Evolutionary conservation across 1,284 basidiomycete species (phyloP), one percentile per base, ranked within the genome.

Genomic region (Cutaneotrichosporon daszewskae): DNA sequence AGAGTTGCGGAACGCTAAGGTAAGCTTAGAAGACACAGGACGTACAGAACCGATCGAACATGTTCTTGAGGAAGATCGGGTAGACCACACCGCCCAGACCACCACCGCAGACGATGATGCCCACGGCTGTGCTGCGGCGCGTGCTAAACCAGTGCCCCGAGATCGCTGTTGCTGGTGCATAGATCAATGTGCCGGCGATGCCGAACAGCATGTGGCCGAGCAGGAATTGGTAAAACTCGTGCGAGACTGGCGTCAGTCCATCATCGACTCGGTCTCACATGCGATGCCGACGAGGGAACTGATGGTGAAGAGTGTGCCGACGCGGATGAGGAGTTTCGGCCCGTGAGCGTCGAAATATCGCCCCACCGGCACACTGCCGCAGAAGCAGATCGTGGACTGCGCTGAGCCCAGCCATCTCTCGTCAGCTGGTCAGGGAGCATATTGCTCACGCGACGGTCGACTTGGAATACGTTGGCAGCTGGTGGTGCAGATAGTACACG

Each of bases 11-110:
- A 53, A 59, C 7, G 37, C 44, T 45, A 22, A 1, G 2, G 38
- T 45, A 19, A 45, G 37, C 13, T 7, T n/a, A 14, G 11, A 4
- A 0, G 6, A 40, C 12, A 10, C 26, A 9, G n/a, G 13, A 59
- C 63, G 45, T 33, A 65, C 63, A 45, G 16, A 58, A 33, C n/a
- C 42, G 20, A n/a, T 57, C 50, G 23, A 68, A 57, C 4, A 70
- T 47, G 28, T 54, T 43, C 32, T 62, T 55, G 20, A 70, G 45
- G 37, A 59, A 53, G 36, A 70, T 61, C 13, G 68, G 68, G 41
- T 68, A 66, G 38, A 68, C 56, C n/a, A 71, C 60, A 11, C 68
- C 68, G 10, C 62, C 64, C 5, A 66, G 41, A 11, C 66, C 68
- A 19, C 56, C 58, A 11, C 68, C 68, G 27, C 55, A 57, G 6